These are phyloP conservation scores for Botrytis tulipae DNA, from an alignment of 2,329 filamentous ascomycete species.

Conservation along the genomic window DNA sequence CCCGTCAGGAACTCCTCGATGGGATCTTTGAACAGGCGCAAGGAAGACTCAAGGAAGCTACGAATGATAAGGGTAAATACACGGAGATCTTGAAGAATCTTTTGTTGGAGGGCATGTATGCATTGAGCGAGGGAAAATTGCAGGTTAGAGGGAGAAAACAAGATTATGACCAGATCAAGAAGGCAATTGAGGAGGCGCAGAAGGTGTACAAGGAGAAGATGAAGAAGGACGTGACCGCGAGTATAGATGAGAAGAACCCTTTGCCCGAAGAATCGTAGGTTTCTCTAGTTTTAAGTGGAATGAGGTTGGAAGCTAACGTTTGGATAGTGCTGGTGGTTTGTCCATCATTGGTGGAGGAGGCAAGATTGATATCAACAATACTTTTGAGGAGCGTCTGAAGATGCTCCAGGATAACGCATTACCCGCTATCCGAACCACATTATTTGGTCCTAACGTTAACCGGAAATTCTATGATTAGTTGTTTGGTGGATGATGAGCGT, in stretches of 20 bases:
- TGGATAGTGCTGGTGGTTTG: constrained; percentile 74
- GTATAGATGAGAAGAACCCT: constrained; percentile 74
- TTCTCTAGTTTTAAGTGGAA: background rate
- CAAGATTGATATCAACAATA: constrained; percentile 99
- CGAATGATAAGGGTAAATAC: constrained; percentile 73
- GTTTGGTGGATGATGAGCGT: constrained; percentile 7
- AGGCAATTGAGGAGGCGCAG: constrained; percentile 72
- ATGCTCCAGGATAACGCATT: constrained; percentile 82
- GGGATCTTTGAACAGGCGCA: constrained; percentile 79
- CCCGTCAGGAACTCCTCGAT: constrained; percentile 88
- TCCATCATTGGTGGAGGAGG: constrained; percentile 76
- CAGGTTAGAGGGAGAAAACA: constrained; percentile 73
- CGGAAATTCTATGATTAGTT: constrained; percentile 88
- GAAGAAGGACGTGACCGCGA: constrained; percentile 66
- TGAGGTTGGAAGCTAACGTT: constrained; percentile 19
- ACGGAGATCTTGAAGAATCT: constrained; percentile 73
- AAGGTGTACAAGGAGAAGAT: constrained; percentile 81
- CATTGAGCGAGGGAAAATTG: constrained; percentile 77
- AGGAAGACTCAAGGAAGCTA: constrained; percentile 64
- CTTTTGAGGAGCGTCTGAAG: constrained; percentile 85
- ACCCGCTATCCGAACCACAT: constrained; percentile 76
- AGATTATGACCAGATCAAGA: constrained; percentile 73
- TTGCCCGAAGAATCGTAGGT: constrained; percentile 82
- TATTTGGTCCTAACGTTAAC: constrained; percentile 95
- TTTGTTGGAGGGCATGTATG: constrained; percentile 86